phyloP scores from a whole-genome alignment of 768 basidiomycete species.

The Phanerodontia chrysosporium region DNA sequence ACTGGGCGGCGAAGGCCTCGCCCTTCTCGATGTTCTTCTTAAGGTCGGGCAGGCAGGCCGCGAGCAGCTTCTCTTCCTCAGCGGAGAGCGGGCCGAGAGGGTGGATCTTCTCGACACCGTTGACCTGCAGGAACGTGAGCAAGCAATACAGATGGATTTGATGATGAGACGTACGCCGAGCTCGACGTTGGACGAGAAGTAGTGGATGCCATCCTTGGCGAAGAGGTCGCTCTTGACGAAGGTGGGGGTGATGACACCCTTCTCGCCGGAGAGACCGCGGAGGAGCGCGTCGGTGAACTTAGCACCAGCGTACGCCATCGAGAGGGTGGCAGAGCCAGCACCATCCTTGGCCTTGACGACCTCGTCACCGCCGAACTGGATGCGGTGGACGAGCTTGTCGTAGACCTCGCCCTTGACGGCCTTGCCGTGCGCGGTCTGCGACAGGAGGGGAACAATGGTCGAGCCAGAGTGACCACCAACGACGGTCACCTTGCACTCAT shows the following conservation, averaged over 20 bases:
- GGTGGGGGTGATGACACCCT: constrained; percentile 70
- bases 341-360: constrained; percentile 98
- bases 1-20: constrained; percentile 57
- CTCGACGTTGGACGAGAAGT: constrained; percentile 93
- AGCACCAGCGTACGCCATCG: constrained; percentile 76
- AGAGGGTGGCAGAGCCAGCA: constrained; percentile 70
- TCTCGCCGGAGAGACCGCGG: constrained; percentile 62
- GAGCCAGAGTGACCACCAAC: constrained; percentile 94
- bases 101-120: constrained; percentile 93
- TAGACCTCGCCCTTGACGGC: constrained; percentile 70
- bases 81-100: constrained; percentile 74
- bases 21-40: constrained; percentile 99
- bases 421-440: constrained; percentile 71
- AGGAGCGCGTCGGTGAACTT: constrained; percentile 61
- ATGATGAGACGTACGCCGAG: constrained; percentile 64
- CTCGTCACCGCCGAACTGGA: constrained; percentile 98
- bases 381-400: constrained; percentile 81
- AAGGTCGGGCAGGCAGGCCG: constrained; percentile 84
- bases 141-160: neutral
- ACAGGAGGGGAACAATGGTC: constrained; percentile 96
- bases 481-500: constrained; percentile 73
- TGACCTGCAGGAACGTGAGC: constrained; percentile 37
- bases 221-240: constrained; percentile 89
- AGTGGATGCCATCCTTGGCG: constrained; percentile 81
- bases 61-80: constrained; percentile 82